Conservation (phyloP, 1,284 basidiomycete species). For the Cystobasidium sp. region DNA sequence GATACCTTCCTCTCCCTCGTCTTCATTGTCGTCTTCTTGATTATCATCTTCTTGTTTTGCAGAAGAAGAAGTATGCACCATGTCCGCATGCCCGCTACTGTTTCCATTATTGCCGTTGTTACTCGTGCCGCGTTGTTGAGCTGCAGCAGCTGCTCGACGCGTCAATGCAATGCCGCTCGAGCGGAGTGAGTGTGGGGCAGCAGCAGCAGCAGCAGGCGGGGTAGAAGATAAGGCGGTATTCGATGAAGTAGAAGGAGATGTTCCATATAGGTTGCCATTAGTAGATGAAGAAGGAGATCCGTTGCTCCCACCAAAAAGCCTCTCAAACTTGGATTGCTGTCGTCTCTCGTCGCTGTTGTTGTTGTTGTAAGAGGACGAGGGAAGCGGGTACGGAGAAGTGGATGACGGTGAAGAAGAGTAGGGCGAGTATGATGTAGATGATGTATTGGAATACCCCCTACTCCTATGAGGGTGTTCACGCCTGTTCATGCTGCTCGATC, state of each 20-base stretch:
- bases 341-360: neutral
- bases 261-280: neutral
- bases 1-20: neutral
- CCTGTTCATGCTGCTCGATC: constrained; percentile 13
- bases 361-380: too few species aligned
- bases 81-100: constrained; percentile 14
- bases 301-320: constrained; percentile 15
- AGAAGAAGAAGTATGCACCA: neutral
- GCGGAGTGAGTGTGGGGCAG: neutral
- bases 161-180: constrained; percentile 8
- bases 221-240: neutral
- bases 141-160: constrained; percentile 2
- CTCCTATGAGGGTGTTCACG: neutral
- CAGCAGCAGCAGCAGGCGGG: neutral
- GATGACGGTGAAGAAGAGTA: constrained; percentile 13
- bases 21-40: neutral
- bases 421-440: neutral
- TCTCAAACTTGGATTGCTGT: constrained; percentile 33
- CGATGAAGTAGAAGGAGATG: neutral
- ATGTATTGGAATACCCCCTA: neutral
- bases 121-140: neutral
- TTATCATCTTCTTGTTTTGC: neutral
- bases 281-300: too few species aligned
- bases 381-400: constrained; percentile 3
- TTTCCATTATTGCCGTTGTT: constrained; percentile 6